These are phyloP conservation scores for Daphne laureola DNA, from an alignment of 441 rosid genomes.

Conservation along the genomic window DNA sequence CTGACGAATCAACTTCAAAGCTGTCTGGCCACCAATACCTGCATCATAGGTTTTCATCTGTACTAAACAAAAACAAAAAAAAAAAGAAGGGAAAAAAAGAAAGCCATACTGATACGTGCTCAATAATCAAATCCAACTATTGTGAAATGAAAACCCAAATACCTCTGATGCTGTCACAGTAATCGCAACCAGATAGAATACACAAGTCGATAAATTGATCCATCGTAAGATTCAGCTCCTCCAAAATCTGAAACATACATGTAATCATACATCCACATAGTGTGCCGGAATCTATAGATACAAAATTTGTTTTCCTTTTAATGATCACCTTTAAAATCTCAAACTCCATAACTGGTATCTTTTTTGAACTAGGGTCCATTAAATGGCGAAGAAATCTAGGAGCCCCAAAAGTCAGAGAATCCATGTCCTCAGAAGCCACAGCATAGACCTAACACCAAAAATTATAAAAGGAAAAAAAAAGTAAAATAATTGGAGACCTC, in stretches of 20 bases:
- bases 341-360: slow-evolving; percentile 94
- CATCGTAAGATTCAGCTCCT: slow-evolving; percentile 81
- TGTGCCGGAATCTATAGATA: slow-evolving; percentile 8
- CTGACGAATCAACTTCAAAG: slow-evolving; percentile 89
- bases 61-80: slow-evolving; percentile 1
- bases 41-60: slow-evolving; percentile 14
- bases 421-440: slow-evolving; percentile 99
- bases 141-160: slow-evolving; percentile 12
- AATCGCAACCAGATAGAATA: slow-evolving; percentile 97
- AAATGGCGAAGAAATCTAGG: slow-evolving; percentile 91
- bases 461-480: background rate
- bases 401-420: slow-evolving; percentile 93
- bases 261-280: slow-evolving; percentile 9
- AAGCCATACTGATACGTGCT: too few species aligned
- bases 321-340: slow-evolving; percentile 60
- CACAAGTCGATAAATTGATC: slow-evolving; percentile 95
- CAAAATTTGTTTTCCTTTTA: slow-evolving; percentile 1
- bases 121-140: slow-evolving; percentile 1
- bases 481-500: too few species aligned
- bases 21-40: slow-evolving; percentile 95
- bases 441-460: slow-evolving; percentile 66
- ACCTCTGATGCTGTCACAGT: slow-evolving; percentile 97
- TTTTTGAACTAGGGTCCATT: slow-evolving; percentile 98
- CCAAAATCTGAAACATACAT: slow-evolving; percentile 50
- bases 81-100: too few species aligned